Percentiles rank a stretch among this genome's conserved stretches.
Evolutionary conservation across 148 eudicot genomes (phyloP).

Genomic region (Rhododendron williamsianum): DNA sequence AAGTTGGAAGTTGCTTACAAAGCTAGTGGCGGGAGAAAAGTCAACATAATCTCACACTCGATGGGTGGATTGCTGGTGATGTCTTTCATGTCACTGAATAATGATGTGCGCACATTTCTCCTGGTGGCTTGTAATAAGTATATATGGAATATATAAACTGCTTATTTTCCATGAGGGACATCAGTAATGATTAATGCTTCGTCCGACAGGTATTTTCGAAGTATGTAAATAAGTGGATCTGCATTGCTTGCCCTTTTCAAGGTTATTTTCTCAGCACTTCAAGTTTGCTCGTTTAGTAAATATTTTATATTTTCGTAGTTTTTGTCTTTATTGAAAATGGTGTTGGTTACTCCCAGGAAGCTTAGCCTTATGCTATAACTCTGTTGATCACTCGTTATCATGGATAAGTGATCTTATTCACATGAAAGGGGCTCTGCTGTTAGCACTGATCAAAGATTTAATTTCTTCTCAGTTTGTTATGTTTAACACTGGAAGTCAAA

Average conservation of each 20-base stretch:
- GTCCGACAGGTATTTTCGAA: conserved; percentile 58
- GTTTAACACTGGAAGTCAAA: neutral
- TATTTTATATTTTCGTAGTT: neutral
- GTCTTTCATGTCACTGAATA: conserved; percentile 70
- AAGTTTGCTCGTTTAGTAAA: conserved; percentile 4
- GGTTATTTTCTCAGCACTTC: conserved; percentile 34
- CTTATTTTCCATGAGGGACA: neutral
- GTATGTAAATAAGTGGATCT: conserved; percentile 91
- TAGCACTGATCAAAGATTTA: neutral
- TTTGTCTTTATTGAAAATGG: neutral
- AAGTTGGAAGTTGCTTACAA: conserved; percentile 70
- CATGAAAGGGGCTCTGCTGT: neutral
- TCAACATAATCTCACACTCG: conserved; percentile 88
- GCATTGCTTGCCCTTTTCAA: conserved; percentile 95
- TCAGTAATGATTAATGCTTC: conserved; percentile 13
- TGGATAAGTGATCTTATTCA: neutral
- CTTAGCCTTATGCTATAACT: neutral
- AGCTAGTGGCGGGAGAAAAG: conserved; percentile 84
- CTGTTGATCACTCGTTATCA: neutral
- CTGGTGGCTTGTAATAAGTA: conserved; percentile 6
- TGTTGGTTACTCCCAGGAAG: neutral
- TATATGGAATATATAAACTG: neutral
- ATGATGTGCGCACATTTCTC: conserved; percentile 50
- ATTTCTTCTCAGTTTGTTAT: neutral
- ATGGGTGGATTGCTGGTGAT: conserved; percentile 90